Evolutionary conservation across 2,329 filamentous ascomycete species (phyloP), one percentile per base, ranked within the genome.

Genomic region (Esteya vermicola): DNA sequence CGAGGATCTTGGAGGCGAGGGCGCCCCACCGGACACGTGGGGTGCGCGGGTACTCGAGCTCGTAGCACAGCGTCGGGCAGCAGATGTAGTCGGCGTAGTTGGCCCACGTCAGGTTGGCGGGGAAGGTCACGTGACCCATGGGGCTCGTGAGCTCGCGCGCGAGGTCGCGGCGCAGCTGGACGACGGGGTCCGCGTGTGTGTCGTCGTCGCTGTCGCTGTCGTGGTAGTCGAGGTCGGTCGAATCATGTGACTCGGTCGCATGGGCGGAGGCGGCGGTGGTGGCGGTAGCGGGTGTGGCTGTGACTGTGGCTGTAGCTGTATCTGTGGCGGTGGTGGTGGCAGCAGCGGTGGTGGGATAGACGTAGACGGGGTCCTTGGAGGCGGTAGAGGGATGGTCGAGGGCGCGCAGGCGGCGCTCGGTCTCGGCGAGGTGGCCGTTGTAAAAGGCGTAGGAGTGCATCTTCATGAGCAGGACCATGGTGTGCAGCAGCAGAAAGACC

Each of bases 361-460:
- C 72, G 50, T 91, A 82, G 13, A 78, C 82, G 2, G 81, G 79
- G 4, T 69, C 72, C 50, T 75, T 75, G 38, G 78, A 79, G 5
- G 74, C 72, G 5, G 71, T 75, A n/a, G 73, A 70, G 2, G 86
- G 85, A 42, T 73, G 62, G 57, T 98, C 91, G 26, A 98, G 77
- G 31, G 76, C 76, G 41, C 73, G 75, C 12, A 98, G 68, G 10
- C 85, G 79, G 54, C 81, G 78, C 57, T 93, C 75, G 0, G 85
- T 93, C 57, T 91, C 85, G 49, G 81, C 84, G 14, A 98, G 68
- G 58, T 98, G 91, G 10, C 91, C 91, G 52, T 95, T 96, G 65
- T 98, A 98, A 59, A 96, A 98, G 20, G 85, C 83, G 54, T 94
- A 98, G 6, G 88, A 95, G 58, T 98, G 91, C 77, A 96, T 91